These are phyloP conservation scores for Zostera marina DNA, from an alignment of 116 monocot species.

Conservation along the genomic window DNA sequence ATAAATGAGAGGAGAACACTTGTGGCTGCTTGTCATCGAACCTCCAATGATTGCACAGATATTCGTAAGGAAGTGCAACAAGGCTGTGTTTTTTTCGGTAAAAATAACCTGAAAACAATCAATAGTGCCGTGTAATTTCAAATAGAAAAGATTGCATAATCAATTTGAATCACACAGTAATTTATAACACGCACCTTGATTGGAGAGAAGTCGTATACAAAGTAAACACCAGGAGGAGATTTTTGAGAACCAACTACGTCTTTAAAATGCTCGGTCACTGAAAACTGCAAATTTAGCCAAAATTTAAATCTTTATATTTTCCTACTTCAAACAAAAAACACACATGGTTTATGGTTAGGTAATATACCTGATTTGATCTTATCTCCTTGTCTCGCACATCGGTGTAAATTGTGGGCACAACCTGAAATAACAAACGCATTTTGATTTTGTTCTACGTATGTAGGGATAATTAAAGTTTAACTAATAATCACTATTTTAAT, in stretches of 20 bases:
- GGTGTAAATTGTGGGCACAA: slow-evolving; percentile 89
- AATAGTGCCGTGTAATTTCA: neutral
- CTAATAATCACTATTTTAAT: neutral
- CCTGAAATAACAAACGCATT: slow-evolving; percentile 30
- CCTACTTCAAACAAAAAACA: too few relatives aligned
- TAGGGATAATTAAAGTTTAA: neutral
- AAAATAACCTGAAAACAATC: slow-evolving; percentile 48
- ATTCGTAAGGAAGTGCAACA: slow-evolving; percentile 83
- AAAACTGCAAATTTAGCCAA: slow-evolving; percentile 46
- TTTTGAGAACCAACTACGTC: slow-evolving; percentile 43
- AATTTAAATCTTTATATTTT: neutral
- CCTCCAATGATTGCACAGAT: slow-evolving; percentile 91
- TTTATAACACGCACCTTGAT: slow-evolving; percentile 45
- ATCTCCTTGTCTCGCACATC: slow-evolving; percentile 68
- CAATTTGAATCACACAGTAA: neutral
- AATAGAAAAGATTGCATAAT: neutral
- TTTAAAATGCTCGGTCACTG: slow-evolving; percentile 92
- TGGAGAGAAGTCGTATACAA: slow-evolving; percentile 90
- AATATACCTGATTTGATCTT: slow-evolving; percentile 74
- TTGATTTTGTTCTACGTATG: too few relatives aligned
- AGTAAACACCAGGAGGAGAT: slow-evolving; percentile 63
- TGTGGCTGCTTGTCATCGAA: slow-evolving; percentile 5
- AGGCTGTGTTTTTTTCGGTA: slow-evolving; percentile 71
- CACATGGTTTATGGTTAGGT: too few relatives aligned
- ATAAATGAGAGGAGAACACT: neutral